Evolutionary conservation across 257 asterid genomes (phyloP).

Genomic region (Oldenlandia corymbosa): DNA sequence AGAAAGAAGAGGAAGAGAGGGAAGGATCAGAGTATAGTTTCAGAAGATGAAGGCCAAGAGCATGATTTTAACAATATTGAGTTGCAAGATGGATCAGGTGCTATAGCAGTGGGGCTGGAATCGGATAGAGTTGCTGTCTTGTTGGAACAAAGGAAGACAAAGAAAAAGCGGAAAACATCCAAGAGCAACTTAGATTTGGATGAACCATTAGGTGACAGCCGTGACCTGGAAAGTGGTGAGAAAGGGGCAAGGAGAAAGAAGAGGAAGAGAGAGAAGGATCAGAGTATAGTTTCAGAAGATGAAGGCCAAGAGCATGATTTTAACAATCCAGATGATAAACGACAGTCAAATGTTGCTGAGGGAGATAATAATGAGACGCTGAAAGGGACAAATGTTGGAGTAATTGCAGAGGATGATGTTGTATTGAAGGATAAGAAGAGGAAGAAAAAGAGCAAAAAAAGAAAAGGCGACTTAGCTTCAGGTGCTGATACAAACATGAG

Average conservation of each 20-base stretch:
- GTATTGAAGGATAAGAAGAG: constrained; percentile 1
- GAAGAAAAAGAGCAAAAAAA: constrained; percentile 14
- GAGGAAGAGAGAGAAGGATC: constrained; percentile 14
- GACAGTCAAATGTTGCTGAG: neutral
- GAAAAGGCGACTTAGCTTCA: neutral
- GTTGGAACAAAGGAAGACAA: constrained; percentile 8
- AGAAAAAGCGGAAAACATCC: neutral
- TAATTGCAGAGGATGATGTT: neutral
- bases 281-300: neutral
- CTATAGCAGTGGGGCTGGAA: neutral
- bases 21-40: neutral
- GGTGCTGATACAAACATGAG: neutral
- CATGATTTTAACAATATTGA: neutral
- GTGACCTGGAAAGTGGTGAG: neutral
- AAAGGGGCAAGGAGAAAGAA: constrained; percentile 12
- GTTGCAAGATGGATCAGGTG: neutral
- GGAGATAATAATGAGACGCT: neutral
- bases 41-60: neutral
- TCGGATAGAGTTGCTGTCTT: neutral
- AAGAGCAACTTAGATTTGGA: neutral
- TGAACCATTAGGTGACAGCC: neutral
- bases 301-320: neutral
- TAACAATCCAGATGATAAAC: neutral
- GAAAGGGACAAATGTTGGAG: neutral
- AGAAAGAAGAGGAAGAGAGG: constrained; percentile 16